These are phyloP conservation scores for Haplosporangium sp. DNA, from an alignment of 371 early-diverging fungal genomes.

Conservation along the genomic window DNA sequence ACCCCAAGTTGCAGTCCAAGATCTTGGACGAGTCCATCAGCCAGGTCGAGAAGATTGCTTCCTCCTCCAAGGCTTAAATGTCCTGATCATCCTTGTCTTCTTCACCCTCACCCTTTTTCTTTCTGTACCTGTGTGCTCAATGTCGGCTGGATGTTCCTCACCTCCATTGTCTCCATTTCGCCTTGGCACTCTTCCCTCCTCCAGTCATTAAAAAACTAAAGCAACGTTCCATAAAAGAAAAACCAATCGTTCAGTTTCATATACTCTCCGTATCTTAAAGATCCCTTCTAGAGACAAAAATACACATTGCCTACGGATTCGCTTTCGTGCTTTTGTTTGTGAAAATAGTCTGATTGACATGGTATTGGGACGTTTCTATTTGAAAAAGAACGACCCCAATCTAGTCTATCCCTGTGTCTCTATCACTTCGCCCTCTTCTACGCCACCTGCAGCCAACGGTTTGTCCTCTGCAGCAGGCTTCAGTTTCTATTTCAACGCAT, in stretches of 20 bases:
- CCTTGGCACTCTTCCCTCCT: background rate
- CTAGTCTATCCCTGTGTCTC: constrained; percentile 17
- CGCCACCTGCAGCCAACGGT: background rate
- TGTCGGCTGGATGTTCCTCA: constrained; percentile 1
- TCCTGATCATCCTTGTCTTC: background rate
- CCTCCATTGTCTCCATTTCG: constrained; percentile 2
- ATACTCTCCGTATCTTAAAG: too few species aligned
- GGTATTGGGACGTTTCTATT: background rate
- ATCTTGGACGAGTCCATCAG: constrained; percentile 58
- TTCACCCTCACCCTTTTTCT: background rate
- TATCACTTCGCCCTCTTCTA: constrained; percentile 43
- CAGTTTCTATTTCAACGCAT: constrained; percentile 8
- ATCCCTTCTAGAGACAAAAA: too few species aligned
- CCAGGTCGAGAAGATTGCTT: constrained; percentile 59
- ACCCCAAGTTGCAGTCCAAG: constrained; percentile 74
- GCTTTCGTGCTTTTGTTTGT: too few species aligned
- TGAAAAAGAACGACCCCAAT: constrained; percentile 2
- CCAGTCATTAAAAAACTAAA: background rate
- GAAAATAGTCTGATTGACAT: too few species aligned
- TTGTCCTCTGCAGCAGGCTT: constrained; percentile 12
- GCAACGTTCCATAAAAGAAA: background rate
- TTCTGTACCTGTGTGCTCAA: constrained; percentile 1
- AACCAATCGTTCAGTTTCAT: background rate
- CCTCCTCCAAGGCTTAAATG: constrained; percentile 52
- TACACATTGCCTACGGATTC: too few species aligned